Evolutionary conservation across 2,329 filamentous ascomycete species (phyloP), one percentile per base, ranked within the genome.

Genomic region (Beauveria medogensis): DNA sequence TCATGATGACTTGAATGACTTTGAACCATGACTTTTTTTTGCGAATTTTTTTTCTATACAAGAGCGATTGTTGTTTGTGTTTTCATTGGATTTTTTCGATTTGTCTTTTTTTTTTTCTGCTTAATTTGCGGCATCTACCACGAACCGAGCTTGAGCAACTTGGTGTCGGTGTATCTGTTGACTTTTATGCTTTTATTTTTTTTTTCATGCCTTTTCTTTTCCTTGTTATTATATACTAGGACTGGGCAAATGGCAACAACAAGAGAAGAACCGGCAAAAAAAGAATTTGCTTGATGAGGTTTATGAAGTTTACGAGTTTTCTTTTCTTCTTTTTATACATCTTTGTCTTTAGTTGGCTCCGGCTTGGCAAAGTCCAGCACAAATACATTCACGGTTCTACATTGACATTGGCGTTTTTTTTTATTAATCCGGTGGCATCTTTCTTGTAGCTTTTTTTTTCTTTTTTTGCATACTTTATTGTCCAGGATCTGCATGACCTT

Each of bases 81-180:
- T 55, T 54, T 64, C 54, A 62, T 63, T 56, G 55, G 51, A 57
- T 63, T 60, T 56, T 56, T 55, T 61, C 43, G 26, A 54, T 30
- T 30, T 3, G 8, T 1, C 1, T 8, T 34, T 47, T 43, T 43
- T 55, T 24, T 51, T 52, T 57, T 51, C 7, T 26, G 51, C 43
- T 40, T 50, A 48, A 30, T 62, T 20, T 48, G 40, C 51, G 37
- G 20, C 41, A 37, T 18, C 20, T 26, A 6, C 22, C 20, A 16
- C 22, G 4, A 37, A 20, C 5, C 40, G 30, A 12, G 28, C 30
- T 22, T 10, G 46, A n/a, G 34, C n/a, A 37, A 50, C 43, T 41
- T 28, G 55, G 8, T 18, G 14, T 12, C 37, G 26, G 40, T 20
- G 28, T n/a, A 56, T 4, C 34, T 22, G 40, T 18, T 47, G 22